Evolutionary conservation across 129 eudicot species (phyloP), one percentile per base, ranked within the genome.

Genomic region (Sambucus nigra): DNA sequence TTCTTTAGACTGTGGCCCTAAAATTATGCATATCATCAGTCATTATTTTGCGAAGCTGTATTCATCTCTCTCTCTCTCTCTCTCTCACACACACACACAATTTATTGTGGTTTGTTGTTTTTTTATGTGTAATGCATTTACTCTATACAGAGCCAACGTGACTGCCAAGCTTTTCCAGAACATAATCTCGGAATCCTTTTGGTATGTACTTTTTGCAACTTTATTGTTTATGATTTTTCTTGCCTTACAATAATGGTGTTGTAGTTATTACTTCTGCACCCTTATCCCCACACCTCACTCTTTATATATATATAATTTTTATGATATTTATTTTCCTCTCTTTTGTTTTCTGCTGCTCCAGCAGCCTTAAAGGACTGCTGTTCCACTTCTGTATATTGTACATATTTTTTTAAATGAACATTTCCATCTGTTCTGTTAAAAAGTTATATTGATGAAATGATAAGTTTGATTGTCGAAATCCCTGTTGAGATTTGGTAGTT

Each of bases 101-200:
- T n/a, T n/a, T n/a, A n/a, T n/a, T n/a, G n/a, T n/a, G n/a, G n/a
- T 44, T 45, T 10, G 15, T 28, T 22, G 31, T 9, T 58, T 29
- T 23, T 51, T 31, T 62, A 27, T 33, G 22, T 35, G 9, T 70
- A 23, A 33, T 65, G 40, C 31, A 5, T 51, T 29, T 51, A 46
- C 17, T 5, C 20, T 46, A 7, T 51, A 27, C 94, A 84, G 94
- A 66, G 59, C 55, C 68, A 77, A 13, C 73, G 57, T 2, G 75
- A 71, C 16, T 12, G 63, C 50, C 86, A 70, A 39, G 64, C 76
- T 70, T 68, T 41, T 55, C 77, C 88, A 22, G 94, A 89, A 63
- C 76, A 79, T 60, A 89, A 89, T 71, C 76, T 89, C 60, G 98
- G 98, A 57, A 67, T 89, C 21, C 82, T 89, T 46, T 65, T 89